Conservation (phyloP, 2,329 filamentous ascomycete genomes). For the Metarhizium robertsii region DNA sequence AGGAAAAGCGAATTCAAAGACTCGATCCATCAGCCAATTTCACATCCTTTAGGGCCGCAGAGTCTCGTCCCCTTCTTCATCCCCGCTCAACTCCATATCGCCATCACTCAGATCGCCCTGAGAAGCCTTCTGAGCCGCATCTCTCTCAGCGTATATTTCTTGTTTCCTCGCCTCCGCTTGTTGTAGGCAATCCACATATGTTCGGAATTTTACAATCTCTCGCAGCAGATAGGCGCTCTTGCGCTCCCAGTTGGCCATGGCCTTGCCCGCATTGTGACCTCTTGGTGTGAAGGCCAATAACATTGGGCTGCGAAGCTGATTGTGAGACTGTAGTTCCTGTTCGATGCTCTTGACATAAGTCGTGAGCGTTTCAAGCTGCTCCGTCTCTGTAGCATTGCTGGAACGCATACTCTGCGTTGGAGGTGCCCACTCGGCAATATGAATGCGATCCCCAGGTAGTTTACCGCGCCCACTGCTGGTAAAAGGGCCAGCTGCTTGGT, state of each 20-base stretch:
- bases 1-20: not conserved
- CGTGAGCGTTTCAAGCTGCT: slow-evolving; percentile 67
- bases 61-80: slow-evolving; percentile 26
- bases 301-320: slow-evolving; percentile 80
- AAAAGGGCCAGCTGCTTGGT: slow-evolving; percentile 45
- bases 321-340: slow-evolving; percentile 76
- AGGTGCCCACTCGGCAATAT: slow-evolving; percentile 80
- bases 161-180: slow-evolving; percentile 60
- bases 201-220: slow-evolving; percentile 94
- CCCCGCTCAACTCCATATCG: slow-evolving; percentile 24
- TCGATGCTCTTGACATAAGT: slow-evolving; percentile 81
- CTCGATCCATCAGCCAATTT: not conserved
- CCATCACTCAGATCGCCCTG: slow-evolving; percentile 35
- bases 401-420: slow-evolving; percentile 86
- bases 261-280: slow-evolving; percentile 68
- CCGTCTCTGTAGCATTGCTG: slow-evolving; percentile 65
- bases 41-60: slow-evolving; percentile 18
- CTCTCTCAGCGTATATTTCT: slow-evolving; percentile 58
- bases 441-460: slow-evolving; percentile 74
- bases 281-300: slow-evolving; percentile 80
- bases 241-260: slow-evolving; percentile 94
- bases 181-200: slow-evolving; percentile 80
- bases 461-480: slow-evolving; percentile 43
- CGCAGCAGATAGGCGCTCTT: slow-evolving; percentile 86
- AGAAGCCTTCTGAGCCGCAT: slow-evolving; percentile 38